A percentile compares a stretch with the other conserved stretches of the same genome.
phyloP scores from a whole-genome alignment of 2,329 filamentous ascomycete species.

The Volutella citrinella region DNA sequence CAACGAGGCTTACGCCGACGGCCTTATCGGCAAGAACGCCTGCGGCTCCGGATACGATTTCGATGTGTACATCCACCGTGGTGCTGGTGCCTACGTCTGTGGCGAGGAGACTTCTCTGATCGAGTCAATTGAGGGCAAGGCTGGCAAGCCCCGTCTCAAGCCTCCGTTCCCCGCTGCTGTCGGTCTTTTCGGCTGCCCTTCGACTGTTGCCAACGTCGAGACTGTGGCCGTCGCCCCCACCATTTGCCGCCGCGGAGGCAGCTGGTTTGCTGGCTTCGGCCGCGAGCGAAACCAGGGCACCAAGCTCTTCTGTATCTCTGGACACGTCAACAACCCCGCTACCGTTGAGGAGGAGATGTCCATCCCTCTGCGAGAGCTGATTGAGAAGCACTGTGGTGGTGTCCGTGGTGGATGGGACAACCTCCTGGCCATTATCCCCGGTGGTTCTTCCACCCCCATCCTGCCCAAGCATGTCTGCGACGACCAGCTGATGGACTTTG shows the following conservation, averaged over 20 bases:
- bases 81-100: conserved; percentile 96
- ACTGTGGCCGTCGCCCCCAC: conserved; percentile 94
- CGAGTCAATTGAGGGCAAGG: conserved; percentile 97
- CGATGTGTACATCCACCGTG: conserved; percentile 93
- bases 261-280: conserved; percentile 91
- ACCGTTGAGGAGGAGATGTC: conserved; percentile 99
- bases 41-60: conserved; percentile 97
- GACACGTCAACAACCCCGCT: conserved; percentile 96
- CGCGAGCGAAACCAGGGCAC: conserved; percentile 96
- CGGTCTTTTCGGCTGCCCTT: conserved; percentile 96
- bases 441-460: conserved; percentile 94
- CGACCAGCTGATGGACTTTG: conserved; percentile 98
- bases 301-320: conserved; percentile 97
- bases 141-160: conserved; percentile 97
- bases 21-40: conserved; percentile 96
- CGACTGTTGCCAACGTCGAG: conserved; percentile 97
- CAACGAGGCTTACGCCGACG: conserved; percentile 93
- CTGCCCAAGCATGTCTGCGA: conserved; percentile 88
- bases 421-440: conserved; percentile 89
- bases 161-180: conserved; percentile 97
- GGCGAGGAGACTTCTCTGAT: conserved; percentile 98
- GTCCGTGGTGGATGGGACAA: conserved; percentile 98
- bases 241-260: conserved; percentile 87
- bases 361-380: conserved; percentile 91
- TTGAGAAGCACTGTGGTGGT: conserved; percentile 97